These are phyloP conservation scores for Dovyalis caffra DNA, from an alignment of 345 rosid species.

Conservation along the genomic window DNA sequence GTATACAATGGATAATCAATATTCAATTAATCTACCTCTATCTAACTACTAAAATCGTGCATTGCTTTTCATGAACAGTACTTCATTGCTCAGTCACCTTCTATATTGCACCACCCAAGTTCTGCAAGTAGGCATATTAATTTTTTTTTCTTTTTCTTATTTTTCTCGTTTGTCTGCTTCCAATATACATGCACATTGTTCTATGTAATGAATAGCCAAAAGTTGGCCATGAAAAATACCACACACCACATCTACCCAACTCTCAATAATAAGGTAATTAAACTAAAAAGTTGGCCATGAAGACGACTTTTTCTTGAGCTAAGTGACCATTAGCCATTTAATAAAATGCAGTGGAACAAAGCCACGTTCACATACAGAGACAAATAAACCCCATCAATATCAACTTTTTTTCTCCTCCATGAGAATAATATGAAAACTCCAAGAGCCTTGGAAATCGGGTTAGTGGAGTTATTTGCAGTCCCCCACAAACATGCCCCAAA, in stretches of 20 bases:
- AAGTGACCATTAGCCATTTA: neutral
- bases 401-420: constrained; percentile 22
- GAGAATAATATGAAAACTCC: constrained; percentile 49
- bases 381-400: constrained; percentile 41
- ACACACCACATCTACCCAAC: neutral
- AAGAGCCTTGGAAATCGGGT: constrained; percentile 63
- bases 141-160: neutral
- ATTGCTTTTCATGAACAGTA: neutral
- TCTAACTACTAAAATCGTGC: too few species aligned
- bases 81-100: constrained; percentile 2
- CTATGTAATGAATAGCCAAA: constrained; percentile 25
- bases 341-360: neutral
- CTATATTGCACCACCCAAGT: neutral
- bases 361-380: constrained; percentile 38
- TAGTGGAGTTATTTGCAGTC: constrained; percentile 56
- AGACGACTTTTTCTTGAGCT: constrained; percentile 36
- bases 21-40: too few species aligned
- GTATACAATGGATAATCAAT: too few species aligned
- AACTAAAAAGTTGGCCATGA: constrained; percentile 44
- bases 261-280: constrained; percentile 51
- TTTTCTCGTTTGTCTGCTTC: constrained; percentile 10
- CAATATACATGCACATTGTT: constrained; percentile 22
- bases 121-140: neutral
- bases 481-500: constrained; percentile 62
- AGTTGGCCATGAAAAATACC: constrained; percentile 12